Percentiles rank a stretch among this genome's conserved stretches.
These are phyloP conservation scores for Pythium rishiriense DNA, from an alignment of 352 stramenopile species.

Conservation along the genomic window DNA sequence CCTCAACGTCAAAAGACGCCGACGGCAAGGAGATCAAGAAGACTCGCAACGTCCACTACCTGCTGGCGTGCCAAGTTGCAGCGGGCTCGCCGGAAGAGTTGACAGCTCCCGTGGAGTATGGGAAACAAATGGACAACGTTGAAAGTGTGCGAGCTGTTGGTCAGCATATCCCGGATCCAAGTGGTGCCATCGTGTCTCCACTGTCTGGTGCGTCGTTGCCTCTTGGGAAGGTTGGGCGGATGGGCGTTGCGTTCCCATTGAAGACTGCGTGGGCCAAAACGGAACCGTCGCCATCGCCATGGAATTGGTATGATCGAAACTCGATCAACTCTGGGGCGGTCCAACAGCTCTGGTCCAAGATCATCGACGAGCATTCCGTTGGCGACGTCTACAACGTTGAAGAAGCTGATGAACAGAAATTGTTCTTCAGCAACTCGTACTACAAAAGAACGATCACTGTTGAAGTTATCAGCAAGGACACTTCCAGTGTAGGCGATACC, in stretches of 20 bases:
- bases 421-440: slow-evolving; percentile 32
- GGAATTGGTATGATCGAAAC: slow-evolving; percentile 40
- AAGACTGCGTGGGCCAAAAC: slow-evolving; percentile 59
- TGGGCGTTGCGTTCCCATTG: slow-evolving; percentile 46
- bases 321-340: slow-evolving; percentile 37
- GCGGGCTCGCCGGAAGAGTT: slow-evolving; percentile 46
- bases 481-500: neutral
- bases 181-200: slow-evolving; percentile 51
- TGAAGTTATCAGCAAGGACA: slow-evolving; percentile 44
- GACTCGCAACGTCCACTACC: slow-evolving; percentile 58
- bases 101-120: slow-evolving; percentile 11
- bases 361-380: slow-evolving; percentile 45
- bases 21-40: slow-evolving; percentile 44
- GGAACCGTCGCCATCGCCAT: slow-evolving; percentile 27
- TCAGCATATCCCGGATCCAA: slow-evolving; percentile 49
- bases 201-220: slow-evolving; percentile 50
- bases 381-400: slow-evolving; percentile 42
- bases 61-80: slow-evolving; percentile 76
- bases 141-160: slow-evolving; percentile 67
- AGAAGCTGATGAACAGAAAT: slow-evolving; percentile 32
- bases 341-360: slow-evolving; percentile 38
- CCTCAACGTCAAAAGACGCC: slow-evolving; percentile 26
- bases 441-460: slow-evolving; percentile 37
- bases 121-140: slow-evolving; percentile 43
- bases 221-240: slow-evolving; percentile 45